Base-by-base conservation (phyloP, 2,329 filamentous ascomycete species). In the Nemania serpens region DNA sequence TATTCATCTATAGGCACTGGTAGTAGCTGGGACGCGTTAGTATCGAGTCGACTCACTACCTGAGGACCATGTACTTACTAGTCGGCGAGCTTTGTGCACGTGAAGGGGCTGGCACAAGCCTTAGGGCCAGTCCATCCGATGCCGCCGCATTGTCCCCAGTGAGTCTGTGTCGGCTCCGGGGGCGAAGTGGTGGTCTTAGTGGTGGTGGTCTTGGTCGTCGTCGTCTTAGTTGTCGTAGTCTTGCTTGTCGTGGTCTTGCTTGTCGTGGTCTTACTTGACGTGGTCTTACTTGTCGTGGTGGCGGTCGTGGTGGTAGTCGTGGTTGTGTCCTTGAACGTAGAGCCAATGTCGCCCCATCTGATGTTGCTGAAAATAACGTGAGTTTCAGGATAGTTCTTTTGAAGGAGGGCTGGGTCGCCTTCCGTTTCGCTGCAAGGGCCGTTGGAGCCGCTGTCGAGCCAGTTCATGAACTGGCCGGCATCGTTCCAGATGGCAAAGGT, bases 401-500 rank as follows among this genome's bases (percentile, higher is more conserved):
- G 36, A 17, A 72, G 69, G 1, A 70, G 49, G 17, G 51, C 39
- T 13, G 85, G 84, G 63, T 82, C 73, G 2, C 85, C 85, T 70
- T 84, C 81, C 0, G 79, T 82, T 0, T 75, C 75, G 63, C 77
- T 80, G 70, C 85, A 88, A 25, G 84, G 84, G 0, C 85, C 85
- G 3, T 79, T 73, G 37, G 73, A 75, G 6, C 78, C 75, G 53
- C 76, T 73, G 66, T 87, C 83, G 10, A 87, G 76, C 84, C 84
- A 87, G 45, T 80, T 77, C 84, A 87, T 86, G 62, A 78, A 81
- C 45, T 77, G 77, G 12, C 76, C 69, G 12, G 78, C 75, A 61
- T 84, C 82, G 74, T 82, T 83, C 84, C 84, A 86, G 63, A 87
- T 78, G 69, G 78, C 79, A 65, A 86, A 77, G 12, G 79, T 77